A percentile compares a stretch with the other conserved stretches of the same genome.
Conservation (phyloP, 2,329 filamentous ascomycete genomes). For the Claviceps cyperi region DNA sequence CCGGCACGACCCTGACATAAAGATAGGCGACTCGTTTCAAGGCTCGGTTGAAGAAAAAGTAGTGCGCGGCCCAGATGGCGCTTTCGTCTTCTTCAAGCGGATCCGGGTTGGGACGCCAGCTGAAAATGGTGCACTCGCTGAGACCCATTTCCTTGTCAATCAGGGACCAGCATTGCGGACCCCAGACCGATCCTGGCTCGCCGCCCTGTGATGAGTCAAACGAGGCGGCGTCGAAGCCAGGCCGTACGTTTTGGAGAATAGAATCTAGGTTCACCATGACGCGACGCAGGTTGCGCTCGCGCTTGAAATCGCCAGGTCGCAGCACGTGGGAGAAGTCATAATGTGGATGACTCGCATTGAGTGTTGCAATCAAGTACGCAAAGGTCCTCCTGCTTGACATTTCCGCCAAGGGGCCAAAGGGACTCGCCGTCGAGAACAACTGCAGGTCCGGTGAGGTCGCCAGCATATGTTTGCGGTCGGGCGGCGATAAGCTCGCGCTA, state of each 20-base stretch:
- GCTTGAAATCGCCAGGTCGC: conserved; percentile 77
- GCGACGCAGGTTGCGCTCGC: conserved; percentile 62
- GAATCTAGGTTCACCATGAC: conserved; percentile 83
- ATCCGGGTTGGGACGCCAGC: conserved; percentile 78
- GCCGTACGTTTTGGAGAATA: conserved; percentile 74
- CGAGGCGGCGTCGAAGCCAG: conserved; percentile 35
- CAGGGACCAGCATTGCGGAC: conserved; percentile 78
- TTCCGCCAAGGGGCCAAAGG: conserved; percentile 82
- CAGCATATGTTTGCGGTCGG: conserved; percentile 57
- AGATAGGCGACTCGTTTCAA: conserved; percentile 89
- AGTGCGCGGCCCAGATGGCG: conserved; percentile 88
- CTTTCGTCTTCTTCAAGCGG: conserved; percentile 86
- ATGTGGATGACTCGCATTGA: conserved; percentile 81
- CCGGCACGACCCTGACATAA: conserved; percentile 77
- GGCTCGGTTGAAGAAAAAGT: conserved; percentile 93
- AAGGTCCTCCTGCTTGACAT: conserved; percentile 82
- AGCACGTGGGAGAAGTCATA: conserved; percentile 95
- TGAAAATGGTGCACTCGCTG: conserved; percentile 77
- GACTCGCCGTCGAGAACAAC: conserved; percentile 64
- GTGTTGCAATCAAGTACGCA: conserved; percentile 87
- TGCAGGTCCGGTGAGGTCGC: conserved; percentile 45
- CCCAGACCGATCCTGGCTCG: conserved; percentile 55
- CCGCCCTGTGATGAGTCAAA: conserved; percentile 26
- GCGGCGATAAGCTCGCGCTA: conserved; percentile 75
- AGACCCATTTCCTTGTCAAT: conserved; percentile 93